Evolutionary conservation across 192 early-diverging fungal genomes (phyloP).

Genomic region (Neocallimastix lanati): DNA sequence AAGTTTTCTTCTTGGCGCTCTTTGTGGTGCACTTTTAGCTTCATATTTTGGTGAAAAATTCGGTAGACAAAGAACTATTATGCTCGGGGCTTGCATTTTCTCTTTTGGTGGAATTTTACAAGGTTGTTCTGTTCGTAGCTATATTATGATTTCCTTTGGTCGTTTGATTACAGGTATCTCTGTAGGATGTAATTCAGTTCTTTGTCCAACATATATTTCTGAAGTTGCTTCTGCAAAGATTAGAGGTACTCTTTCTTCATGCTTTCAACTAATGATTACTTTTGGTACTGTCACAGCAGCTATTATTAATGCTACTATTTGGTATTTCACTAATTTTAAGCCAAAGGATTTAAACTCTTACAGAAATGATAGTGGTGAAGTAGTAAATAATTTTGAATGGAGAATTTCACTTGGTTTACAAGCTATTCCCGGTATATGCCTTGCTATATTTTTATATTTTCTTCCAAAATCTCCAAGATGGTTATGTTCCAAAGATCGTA

Average conservation of each 20-base stretch:
- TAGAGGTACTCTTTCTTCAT: conserved; percentile 1
- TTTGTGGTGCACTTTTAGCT: conserved; percentile 1
- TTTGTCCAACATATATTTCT: conserved; percentile 4
- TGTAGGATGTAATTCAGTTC: background rate
- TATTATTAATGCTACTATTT: background rate
- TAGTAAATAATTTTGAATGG: conserved; percentile 1
- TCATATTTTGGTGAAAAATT: conserved; percentile 1
- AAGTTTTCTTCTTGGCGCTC: conserved; percentile 3
- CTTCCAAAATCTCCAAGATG: too few relatives aligned
- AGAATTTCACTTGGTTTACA: conserved; percentile 2
- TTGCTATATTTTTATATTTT: background rate
- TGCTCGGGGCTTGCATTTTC: background rate
- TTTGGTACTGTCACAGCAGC: background rate
- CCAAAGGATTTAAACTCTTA: too few relatives aligned
- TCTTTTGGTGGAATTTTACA: background rate
- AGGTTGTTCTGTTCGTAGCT: background rate
- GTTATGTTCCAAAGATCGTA: too few relatives aligned
- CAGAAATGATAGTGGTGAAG: background rate
- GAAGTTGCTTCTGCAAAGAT: conserved; percentile 1
- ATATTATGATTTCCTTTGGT: background rate
- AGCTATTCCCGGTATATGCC: conserved; percentile 4
- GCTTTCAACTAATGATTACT: conserved; percentile 5
- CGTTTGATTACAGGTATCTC: background rate
- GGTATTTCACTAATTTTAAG: too few relatives aligned
- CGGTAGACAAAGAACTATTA: conserved; percentile 2